phyloP scores from a whole-genome alignment of 257 asterid genomes.

The Vinca minor region DNA sequence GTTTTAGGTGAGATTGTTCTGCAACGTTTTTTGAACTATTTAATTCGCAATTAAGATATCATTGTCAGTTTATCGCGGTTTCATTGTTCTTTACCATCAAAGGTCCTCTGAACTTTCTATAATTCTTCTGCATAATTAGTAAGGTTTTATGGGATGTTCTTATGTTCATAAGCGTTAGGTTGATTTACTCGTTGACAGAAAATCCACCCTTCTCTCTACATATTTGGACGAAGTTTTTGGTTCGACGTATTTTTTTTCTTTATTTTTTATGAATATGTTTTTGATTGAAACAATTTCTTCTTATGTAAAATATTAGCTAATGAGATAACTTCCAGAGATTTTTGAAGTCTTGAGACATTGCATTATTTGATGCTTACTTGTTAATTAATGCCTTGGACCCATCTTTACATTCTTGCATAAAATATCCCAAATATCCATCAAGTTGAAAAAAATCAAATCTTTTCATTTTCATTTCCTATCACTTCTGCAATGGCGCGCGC shows the following conservation, averaged over 20 bases:
- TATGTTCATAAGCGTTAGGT: neutral
- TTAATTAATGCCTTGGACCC: neutral
- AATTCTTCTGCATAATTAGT: neutral
- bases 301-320: neutral
- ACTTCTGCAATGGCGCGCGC: too few relatives aligned
- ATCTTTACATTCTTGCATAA: neutral
- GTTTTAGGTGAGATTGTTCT: neutral
- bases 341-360: constrained; percentile 1
- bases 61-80: too few relatives aligned
- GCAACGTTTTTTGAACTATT: too few relatives aligned
- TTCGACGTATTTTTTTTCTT: neutral
- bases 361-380: neutral
- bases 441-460: too few relatives aligned
- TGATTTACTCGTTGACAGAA: neutral
- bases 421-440: too few relatives aligned
- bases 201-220: neutral
- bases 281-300: neutral
- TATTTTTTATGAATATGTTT: neutral
- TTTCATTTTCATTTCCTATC: too few relatives aligned
- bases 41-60: too few relatives aligned
- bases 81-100: neutral
- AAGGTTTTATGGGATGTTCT: neutral
- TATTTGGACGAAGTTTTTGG: neutral
- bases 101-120: neutral
- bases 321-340: neutral